A percentile compares a stretch with the other conserved stretches of the same genome.
Conservation (phyloP, 2,329 filamentous ascomycete species). For the Exophiala sp. region DNA sequence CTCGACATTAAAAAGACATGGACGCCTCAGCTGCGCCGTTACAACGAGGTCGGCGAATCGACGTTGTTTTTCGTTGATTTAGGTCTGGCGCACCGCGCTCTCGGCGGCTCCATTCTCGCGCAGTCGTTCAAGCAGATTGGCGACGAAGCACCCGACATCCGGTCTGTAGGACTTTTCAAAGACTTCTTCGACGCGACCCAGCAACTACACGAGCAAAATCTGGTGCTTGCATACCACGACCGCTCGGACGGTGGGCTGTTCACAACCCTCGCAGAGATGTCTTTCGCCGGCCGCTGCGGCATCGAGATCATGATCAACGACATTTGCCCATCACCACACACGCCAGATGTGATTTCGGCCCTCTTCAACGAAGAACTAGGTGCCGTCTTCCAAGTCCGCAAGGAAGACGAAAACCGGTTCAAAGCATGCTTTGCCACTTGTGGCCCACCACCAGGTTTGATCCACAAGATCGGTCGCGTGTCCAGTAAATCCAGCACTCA, state of each 20-base stretch:
- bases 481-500: constrained; percentile 60
- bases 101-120: constrained; percentile 86
- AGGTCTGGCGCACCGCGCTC: constrained; percentile 67
- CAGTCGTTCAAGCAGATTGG: constrained; percentile 85
- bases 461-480: constrained; percentile 77
- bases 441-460: constrained; percentile 71
- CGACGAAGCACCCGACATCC: constrained; percentile 77
- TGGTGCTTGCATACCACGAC: constrained; percentile 92
- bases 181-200: constrained; percentile 88
- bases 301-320: constrained; percentile 77
- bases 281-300: constrained; percentile 91
- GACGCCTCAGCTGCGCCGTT: constrained; percentile 79
- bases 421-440: constrained; percentile 85
- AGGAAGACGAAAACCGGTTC: constrained; percentile 77
- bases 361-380: constrained; percentile 97
- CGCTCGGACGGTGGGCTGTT: constrained; percentile 87
- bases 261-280: constrained; percentile 91
- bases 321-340: constrained; percentile 53
- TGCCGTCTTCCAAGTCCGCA: constrained; percentile 89
- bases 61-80: constrained; percentile 88
- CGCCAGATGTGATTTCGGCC: constrained; percentile 62
- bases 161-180: constrained; percentile 70
- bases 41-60: constrained; percentile 83
- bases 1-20: constrained; percentile 78
- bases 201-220: constrained; percentile 57